Evolutionary conservation across 2,329 filamentous ascomycete genomes (phyloP).

Genomic region (Cercospora sesami): DNA sequence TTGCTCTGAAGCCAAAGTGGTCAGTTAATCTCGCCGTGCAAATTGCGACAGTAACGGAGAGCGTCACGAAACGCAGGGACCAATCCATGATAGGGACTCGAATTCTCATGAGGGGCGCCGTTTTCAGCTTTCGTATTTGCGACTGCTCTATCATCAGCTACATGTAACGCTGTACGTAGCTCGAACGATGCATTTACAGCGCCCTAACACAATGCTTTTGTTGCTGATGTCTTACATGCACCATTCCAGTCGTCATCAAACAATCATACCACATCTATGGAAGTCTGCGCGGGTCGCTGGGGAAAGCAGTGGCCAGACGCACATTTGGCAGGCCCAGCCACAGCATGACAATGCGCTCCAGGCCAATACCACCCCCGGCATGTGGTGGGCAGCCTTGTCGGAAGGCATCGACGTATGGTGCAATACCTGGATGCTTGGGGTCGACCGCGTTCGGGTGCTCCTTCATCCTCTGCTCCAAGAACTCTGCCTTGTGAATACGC

Average conservation of each 20-base stretch:
- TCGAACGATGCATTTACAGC: not conserved
- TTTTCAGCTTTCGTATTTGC: not conserved
- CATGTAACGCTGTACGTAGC: not conserved
- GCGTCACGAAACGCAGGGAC: not conserved
- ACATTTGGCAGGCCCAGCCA: conserved; percentile 66
- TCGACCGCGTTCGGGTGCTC: conserved; percentile 59
- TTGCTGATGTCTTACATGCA: not conserved
- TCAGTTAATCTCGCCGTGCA: not conserved
- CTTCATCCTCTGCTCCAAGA: conserved; percentile 59
- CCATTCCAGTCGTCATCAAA: not conserved
- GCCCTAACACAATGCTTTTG: not conserved
- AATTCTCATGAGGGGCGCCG: not conserved
- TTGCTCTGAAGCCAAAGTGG: not conserved
- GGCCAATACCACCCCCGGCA: conserved; percentile 63
- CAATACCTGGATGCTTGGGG: conserved; percentile 59
- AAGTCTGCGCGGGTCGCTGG: conserved; percentile 59
- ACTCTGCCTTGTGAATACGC: conserved; percentile 63
- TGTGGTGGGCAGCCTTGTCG: conserved; percentile 64
- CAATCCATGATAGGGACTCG: not conserved
- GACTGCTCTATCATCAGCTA: not conserved
- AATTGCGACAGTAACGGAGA: not conserved
- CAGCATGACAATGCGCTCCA: conserved; percentile 68
- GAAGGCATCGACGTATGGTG: conserved; percentile 65
- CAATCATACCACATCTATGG: not conserved
- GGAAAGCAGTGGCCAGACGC: conserved; percentile 62